Evolutionary conservation across 2,329 filamentous ascomycete genomes (phyloP), one percentile per base, ranked within the genome.

Genomic region (Ophiocordyceps unilateralis): DNA sequence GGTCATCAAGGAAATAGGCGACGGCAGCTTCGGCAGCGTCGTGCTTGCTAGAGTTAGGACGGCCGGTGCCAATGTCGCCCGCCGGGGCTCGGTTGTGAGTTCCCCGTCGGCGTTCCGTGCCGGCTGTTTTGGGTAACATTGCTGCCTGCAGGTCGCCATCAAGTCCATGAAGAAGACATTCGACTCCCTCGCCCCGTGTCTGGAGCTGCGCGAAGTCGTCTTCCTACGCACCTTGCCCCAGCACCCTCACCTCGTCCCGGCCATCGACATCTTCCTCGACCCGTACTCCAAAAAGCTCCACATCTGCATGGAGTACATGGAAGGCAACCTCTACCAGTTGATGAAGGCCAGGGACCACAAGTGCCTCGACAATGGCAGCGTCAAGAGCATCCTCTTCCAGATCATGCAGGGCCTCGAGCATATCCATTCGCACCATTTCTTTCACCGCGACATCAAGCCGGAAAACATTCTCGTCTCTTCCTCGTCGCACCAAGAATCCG

Each of bases 131-230:
- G 8, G 15, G 10, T 28, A 28, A 28, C 26, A 9, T 28, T 9
- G 11, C 14, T 28, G 11, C 14, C 10, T 28, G 37, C 44, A 96
- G 91, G 83, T 98, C 55, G 91, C 91, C 38, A 95, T 98, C 66
- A 98, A 98, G 67, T 96, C 91, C 6, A 98, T 98, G 91, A 98
- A 98, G 73, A 98, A 98, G 75, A 88, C 83, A 0, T 98, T 96
- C 55, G 88, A 96, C 53, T 93, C 85, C 2, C 87, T 95, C 57
- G 68, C 76, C 15, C 83, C 87, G 42, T 98, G 91, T 60, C 66
- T 95, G 49, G 91, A 98, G 62, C 75, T 98, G 43, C 81, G 91
- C 48, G 91, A 98, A 62, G 91, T 98, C 50, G 91, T 98, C 58
- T 98, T 98, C 64, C 69, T 98, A 40, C 81, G 86, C 56, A 89